Conservation (phyloP, 164 flowering plant genomes). For the Annona squamosa region DNA sequence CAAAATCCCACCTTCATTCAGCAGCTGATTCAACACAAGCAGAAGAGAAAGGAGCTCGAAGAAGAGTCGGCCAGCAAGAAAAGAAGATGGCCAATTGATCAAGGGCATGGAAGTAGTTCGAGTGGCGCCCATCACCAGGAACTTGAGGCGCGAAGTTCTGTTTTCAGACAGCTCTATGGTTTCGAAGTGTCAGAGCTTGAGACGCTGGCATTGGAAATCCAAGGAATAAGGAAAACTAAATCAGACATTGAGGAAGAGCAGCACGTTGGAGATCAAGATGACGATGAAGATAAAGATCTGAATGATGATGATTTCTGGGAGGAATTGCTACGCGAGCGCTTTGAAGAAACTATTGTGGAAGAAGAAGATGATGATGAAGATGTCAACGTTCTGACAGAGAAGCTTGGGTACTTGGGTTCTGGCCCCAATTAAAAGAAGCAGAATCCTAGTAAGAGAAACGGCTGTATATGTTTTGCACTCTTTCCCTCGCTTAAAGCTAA, state of each 20-base stretch:
- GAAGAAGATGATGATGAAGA: constrained; percentile 45
- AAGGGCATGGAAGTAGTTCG: constrained; percentile 27
- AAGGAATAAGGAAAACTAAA: constrained; percentile 22
- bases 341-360: constrained; percentile 17
- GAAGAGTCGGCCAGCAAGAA: constrained; percentile 44
- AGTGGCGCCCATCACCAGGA: constrained; percentile 8
- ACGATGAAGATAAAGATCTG: constrained; percentile 25
- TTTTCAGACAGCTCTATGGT: constrained; percentile 15
- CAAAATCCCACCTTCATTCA: constrained; percentile 56
- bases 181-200: constrained; percentile 48
- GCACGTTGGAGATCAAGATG: constrained; percentile 34
- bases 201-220: constrained; percentile 36
- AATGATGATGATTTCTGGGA: constrained; percentile 52
- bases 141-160: constrained; percentile 23
- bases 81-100: constrained; percentile 51
- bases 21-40: constrained; percentile 48
- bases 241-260: constrained; percentile 15
- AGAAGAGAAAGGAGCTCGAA: constrained; percentile 46
- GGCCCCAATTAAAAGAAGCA: constrained; percentile 24
- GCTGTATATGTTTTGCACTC: too few relatives aligned
- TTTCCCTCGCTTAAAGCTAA: too few relatives aligned
- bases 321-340: constrained; percentile 36
- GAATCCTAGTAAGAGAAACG: not conserved
- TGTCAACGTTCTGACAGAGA: constrained; percentile 38
- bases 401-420: constrained; percentile 51